Evolutionary conservation across 1,284 basidiomycete genomes (phyloP).

Genomic region (Naganishia albida): DNA sequence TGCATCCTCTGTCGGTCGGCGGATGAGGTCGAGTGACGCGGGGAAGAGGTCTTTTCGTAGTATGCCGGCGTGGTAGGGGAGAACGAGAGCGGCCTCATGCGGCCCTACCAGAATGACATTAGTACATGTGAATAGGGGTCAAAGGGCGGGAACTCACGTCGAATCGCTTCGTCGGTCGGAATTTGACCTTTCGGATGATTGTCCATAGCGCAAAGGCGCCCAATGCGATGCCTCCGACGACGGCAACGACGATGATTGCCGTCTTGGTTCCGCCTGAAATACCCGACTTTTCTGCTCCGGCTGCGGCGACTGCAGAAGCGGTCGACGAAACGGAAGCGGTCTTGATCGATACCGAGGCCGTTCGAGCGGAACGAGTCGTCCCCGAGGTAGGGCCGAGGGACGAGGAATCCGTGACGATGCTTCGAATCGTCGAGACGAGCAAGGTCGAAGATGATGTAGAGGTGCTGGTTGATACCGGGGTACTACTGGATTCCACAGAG

Average conservation of each 20-base stretch:
- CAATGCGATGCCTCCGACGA: constrained; percentile 66
- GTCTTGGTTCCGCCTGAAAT: constrained; percentile 53
- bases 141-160: constrained; percentile 50
- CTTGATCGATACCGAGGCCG: constrained; percentile 10
- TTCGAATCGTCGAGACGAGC: constrained; percentile 27
- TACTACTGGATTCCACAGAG: neutral
- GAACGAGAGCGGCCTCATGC: constrained; percentile 31
- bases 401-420: constrained; percentile 25
- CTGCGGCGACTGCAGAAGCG: constrained; percentile 14
- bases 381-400: neutral
- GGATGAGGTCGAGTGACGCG: constrained; percentile 18
- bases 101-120: constrained; percentile 24
- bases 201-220: constrained; percentile 73
- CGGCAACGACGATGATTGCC: constrained; percentile 67
- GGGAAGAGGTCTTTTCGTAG: constrained; percentile 27
- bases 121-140: neutral
- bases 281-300: constrained; percentile 19
- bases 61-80: constrained; percentile 29
- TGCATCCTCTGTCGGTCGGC: constrained; percentile 30
- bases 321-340: constrained; percentile 17
- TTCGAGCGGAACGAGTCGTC: constrained; percentile 9
- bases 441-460: constrained; percentile 13
- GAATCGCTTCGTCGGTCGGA: constrained; percentile 71
- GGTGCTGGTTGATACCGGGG: constrained; percentile 9
- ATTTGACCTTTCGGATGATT: constrained; percentile 83